These are phyloP conservation scores for Curvularia lunata DNA, from an alignment of 2,329 filamentous ascomycete genomes.

Conservation along the genomic window DNA sequence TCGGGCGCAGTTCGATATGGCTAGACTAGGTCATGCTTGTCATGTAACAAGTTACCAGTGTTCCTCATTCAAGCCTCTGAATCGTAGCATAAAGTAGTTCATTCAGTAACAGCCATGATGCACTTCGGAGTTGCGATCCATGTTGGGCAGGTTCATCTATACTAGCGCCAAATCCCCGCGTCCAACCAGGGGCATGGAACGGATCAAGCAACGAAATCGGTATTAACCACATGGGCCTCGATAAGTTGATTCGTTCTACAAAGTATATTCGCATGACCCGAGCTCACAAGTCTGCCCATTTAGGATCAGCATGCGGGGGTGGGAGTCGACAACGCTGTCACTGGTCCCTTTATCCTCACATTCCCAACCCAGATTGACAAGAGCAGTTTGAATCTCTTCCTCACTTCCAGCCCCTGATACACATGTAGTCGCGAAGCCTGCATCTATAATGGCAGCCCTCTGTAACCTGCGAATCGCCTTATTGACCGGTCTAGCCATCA, in stretches of 20 bases:
- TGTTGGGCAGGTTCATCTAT: not conserved
- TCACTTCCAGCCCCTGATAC: not conserved
- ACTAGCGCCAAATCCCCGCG: constrained; percentile 7
- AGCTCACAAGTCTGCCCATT: not conserved
- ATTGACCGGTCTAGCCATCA: constrained; percentile 34
- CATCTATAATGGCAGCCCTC: constrained; percentile 24
- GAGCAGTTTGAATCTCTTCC: not conserved
- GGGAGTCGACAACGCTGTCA: not conserved
- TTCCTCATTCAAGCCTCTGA: not conserved
- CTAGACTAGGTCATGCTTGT: not conserved
- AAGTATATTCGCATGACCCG: not conserved
- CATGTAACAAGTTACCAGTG: not conserved
- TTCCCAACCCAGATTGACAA: not conserved
- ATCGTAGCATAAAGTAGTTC: not conserved
- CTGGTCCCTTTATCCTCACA: not conserved
- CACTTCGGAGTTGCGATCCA: not conserved
- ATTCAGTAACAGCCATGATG: not conserved
- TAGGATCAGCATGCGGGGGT: not conserved
- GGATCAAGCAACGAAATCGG: constrained; percentile 3
- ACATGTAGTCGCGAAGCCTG: not conserved
- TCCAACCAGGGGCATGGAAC: constrained; percentile 7
- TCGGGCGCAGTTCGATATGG: not conserved
- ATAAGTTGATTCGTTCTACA: constrained; percentile 8
- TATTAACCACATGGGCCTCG: not conserved
- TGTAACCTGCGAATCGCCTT: constrained; percentile 39